Percentiles rank a stretch among this genome's conserved stretches.
These are phyloP conservation scores for Ricinus communis DNA, from an alignment of 345 rosid species.

Conservation along the genomic window DNA sequence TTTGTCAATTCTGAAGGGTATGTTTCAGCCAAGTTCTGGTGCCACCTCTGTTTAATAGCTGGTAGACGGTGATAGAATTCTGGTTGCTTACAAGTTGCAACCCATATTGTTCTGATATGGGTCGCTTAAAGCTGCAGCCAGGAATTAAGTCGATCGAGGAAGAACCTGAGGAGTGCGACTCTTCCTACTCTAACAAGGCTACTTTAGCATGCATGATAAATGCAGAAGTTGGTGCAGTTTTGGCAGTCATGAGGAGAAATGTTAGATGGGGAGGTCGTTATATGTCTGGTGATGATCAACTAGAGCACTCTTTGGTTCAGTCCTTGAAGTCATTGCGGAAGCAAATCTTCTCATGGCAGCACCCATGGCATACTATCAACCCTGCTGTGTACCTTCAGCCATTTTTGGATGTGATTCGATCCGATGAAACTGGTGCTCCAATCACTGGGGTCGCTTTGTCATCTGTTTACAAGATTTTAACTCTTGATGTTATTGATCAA, in stretches of 20 bases:
- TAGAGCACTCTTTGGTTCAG: conserved; percentile 88
- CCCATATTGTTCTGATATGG: too few species aligned
- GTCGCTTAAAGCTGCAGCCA: conserved; percentile 81
- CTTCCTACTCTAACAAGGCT: conserved; percentile 50
- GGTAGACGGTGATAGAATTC: conserved; percentile 17
- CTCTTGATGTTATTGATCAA: conserved; percentile 74
- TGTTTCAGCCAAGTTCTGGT: conserved; percentile 29
- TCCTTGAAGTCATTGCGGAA: conserved; percentile 82
- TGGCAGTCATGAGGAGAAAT: conserved; percentile 97
- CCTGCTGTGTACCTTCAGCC: conserved; percentile 88
- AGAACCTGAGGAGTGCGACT: conserved; percentile 85
- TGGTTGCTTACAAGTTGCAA: conserved; percentile 26
- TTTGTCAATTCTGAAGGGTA: conserved; percentile 31
- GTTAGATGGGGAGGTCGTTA: conserved; percentile 98
- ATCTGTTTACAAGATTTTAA: conserved; percentile 81
- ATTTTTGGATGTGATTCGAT: conserved; percentile 82
- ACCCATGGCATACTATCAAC: conserved; percentile 80
- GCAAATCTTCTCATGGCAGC: conserved; percentile 82
- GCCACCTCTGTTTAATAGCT: conserved; percentile 21
- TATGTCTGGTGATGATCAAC: conserved; percentile 89
- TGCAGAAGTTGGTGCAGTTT: conserved; percentile 86
- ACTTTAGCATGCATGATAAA: conserved; percentile 80
- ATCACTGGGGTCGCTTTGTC: conserved; percentile 92
- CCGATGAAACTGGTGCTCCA: conserved; percentile 93
- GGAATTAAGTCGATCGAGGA: conserved; percentile 93